A percentile compares a stretch with the other conserved stretches of the same genome.
phyloP scores from a whole-genome alignment of 371 early-diverging fungal genomes.

The Syncephalastrum contaminatum region DNA sequence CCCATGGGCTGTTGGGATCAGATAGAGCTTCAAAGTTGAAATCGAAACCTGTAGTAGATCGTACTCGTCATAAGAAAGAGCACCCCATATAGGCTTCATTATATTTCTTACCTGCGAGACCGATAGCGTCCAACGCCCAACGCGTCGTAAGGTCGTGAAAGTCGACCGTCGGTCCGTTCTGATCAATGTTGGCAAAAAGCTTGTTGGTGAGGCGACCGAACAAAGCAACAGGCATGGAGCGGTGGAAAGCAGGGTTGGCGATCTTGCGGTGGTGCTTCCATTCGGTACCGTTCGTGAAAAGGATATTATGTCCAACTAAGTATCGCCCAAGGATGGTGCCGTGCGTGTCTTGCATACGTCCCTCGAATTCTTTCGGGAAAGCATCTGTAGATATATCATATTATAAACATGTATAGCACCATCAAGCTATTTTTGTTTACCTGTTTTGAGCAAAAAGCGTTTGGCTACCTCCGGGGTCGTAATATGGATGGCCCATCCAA shows the following conservation, averaged over 20 bases:
- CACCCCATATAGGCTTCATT: too few relatives aligned
- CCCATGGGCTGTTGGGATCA: conserved; percentile 29
- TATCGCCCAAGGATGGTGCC: conserved; percentile 6
- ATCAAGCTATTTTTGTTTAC: too few relatives aligned
- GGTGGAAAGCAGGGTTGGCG: background rate
- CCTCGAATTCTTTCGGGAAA: too few relatives aligned
- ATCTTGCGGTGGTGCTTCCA: conserved; percentile 23
- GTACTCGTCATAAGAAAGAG: too few relatives aligned
- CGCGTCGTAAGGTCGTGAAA: conserved; percentile 11
- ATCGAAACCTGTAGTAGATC: conserved; percentile 17
- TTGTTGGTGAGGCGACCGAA: conserved; percentile 10
- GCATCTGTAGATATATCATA: too few relatives aligned
- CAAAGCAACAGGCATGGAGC: background rate
- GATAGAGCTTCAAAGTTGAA: conserved; percentile 18
- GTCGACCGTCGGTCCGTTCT: conserved; percentile 17
- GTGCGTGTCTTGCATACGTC: too few relatives aligned
- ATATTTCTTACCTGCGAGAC: conserved; percentile 13
- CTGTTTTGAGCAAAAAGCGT: too few relatives aligned
- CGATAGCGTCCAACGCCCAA: conserved; percentile 33
- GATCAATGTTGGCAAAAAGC: conserved; percentile 18
- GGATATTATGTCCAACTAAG: conserved; percentile 17
- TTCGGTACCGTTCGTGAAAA: conserved; percentile 16
- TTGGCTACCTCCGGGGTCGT: too few relatives aligned
- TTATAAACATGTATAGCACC: too few relatives aligned
- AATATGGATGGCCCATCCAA: too few relatives aligned